These are phyloP conservation scores for Fusarium tricinctum DNA, from an alignment of 2,329 filamentous ascomycete genomes.

Conservation along the genomic window DNA sequence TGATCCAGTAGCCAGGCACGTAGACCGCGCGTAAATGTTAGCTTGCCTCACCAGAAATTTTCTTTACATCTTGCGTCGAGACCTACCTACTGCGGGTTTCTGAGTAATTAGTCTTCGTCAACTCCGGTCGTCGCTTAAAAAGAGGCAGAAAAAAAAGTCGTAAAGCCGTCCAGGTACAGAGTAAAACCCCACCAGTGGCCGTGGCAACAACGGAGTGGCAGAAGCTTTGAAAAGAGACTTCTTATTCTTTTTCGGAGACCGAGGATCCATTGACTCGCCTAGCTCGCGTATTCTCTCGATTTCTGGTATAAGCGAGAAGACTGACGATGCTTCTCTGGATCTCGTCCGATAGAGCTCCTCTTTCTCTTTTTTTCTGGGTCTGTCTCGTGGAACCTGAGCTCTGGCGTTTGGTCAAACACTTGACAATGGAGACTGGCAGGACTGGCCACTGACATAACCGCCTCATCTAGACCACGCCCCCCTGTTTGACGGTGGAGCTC, in stretches of 20 bases:
- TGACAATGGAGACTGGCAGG: conserved; percentile 15
- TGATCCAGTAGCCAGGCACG: conserved; percentile 20
- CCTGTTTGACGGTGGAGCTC: conserved; percentile 46
- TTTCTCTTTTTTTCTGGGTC: conserved; percentile 28
- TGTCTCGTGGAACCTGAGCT: conserved; percentile 12
- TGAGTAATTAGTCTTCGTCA: conserved; percentile 47
- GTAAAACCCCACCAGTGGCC: conserved; percentile 43
- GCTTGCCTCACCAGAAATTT: conserved; percentile 30
- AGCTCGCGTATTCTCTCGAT: conserved; percentile 17
- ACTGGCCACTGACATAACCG: conserved; percentile 40
- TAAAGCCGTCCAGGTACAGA: not conserved
- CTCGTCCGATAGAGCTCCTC: conserved; percentile 38
- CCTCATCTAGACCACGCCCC: conserved; percentile 34
- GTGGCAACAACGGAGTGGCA: conserved; percentile 45
- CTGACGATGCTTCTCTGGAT: conserved; percentile 33
- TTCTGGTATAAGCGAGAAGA: conserved; percentile 27
- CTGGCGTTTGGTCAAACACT: conserved; percentile 5
- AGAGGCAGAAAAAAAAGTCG: conserved; percentile 26
- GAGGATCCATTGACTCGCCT: conserved; percentile 12
- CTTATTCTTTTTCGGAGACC: conserved; percentile 30
- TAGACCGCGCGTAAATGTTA: conserved; percentile 15
- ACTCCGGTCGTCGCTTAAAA: conserved; percentile 44
- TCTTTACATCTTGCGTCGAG: conserved; percentile 32
- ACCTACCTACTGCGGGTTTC: conserved; percentile 42
- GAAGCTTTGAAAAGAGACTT: conserved; percentile 30